These are phyloP conservation scores for Metschnikowia anglica DNA, from an alignment of 805 yeast genomes.

Conservation along the genomic window DNA sequence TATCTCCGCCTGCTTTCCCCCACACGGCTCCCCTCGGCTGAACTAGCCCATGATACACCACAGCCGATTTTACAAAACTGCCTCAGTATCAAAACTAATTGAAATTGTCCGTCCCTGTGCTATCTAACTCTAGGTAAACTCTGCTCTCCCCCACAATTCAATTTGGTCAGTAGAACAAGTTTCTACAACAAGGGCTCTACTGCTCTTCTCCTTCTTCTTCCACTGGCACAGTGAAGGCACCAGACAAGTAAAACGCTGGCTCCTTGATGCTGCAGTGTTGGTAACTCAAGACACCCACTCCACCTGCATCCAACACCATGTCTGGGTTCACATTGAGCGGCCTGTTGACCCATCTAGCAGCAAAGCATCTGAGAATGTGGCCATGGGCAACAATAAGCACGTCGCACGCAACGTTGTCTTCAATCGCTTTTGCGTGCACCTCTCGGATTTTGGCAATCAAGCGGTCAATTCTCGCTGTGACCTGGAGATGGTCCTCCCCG, in stretches of 20 bases:
- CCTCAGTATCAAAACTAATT: no score
- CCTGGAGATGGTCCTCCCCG: conserved; percentile 71
- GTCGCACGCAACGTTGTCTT: conserved; percentile 57
- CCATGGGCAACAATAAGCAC: conserved; percentile 89
- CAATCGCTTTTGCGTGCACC: conserved; percentile 56
- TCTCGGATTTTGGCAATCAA: conserved; percentile 63
- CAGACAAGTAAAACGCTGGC: conserved; percentile 83
- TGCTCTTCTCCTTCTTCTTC: conserved; percentile 48
- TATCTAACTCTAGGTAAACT: no score
- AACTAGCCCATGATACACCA: no score
- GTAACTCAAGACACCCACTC: conserved; percentile 87
- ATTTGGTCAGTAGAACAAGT: no score
- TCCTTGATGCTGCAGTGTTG: conserved; percentile 82
- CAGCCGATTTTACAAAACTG: no score
- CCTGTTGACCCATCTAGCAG: conserved; percentile 78
- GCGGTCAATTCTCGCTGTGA: conserved; percentile 69
- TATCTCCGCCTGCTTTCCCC: no score
- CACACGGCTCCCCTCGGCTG: no score
- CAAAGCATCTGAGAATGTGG: conserved; percentile 85
- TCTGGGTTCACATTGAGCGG: conserved; percentile 67
- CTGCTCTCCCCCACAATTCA: no score
- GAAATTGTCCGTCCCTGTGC: no score
- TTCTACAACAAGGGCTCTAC: no score
- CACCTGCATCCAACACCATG: conserved; percentile 90
- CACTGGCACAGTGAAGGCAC: conserved; percentile 74